phyloP scores from a whole-genome alignment of 139 green algal genomes.

The Haematococcus lacustris region DNA sequence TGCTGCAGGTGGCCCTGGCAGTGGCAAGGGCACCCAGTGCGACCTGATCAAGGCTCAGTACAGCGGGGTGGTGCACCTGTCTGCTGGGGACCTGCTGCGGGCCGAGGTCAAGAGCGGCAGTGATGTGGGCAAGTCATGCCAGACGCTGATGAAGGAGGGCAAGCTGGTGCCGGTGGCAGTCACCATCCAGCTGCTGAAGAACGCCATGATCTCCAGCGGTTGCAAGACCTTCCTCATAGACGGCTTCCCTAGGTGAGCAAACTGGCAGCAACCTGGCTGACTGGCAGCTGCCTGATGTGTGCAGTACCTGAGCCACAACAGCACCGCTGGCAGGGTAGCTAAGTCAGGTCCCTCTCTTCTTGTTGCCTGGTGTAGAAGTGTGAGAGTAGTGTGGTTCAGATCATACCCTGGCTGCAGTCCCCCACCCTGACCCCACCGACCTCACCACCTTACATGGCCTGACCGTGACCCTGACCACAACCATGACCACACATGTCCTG shows the following conservation, averaged over 20 bases:
- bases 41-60: constrained; percentile 31
- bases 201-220: constrained; percentile 55
- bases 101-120: constrained; percentile 62
- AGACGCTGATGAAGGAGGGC: constrained; percentile 74
- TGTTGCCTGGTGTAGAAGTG: too few species aligned
- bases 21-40: constrained; percentile 46
- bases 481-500: too few species aligned
- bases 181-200: constrained; percentile 66
- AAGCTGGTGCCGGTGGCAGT: constrained; percentile 69
- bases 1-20: constrained; percentile 34
- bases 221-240: constrained; percentile 80
- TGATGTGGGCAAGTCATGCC: constrained; percentile 52
- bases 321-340: too few species aligned
- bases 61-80: constrained; percentile 39
- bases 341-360: too few species aligned
- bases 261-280: too few species aligned
- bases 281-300: too few species aligned
- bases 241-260: constrained; percentile 70
- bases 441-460: too few species aligned
- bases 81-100: constrained; percentile 66
- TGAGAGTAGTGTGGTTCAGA: too few species aligned
- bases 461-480: too few species aligned
- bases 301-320: too few species aligned
- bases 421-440: too few species aligned
- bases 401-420: too few species aligned